Base-by-base conservation (phyloP, 768 basidiomycete genomes). In the Boletus sp. region DNA sequence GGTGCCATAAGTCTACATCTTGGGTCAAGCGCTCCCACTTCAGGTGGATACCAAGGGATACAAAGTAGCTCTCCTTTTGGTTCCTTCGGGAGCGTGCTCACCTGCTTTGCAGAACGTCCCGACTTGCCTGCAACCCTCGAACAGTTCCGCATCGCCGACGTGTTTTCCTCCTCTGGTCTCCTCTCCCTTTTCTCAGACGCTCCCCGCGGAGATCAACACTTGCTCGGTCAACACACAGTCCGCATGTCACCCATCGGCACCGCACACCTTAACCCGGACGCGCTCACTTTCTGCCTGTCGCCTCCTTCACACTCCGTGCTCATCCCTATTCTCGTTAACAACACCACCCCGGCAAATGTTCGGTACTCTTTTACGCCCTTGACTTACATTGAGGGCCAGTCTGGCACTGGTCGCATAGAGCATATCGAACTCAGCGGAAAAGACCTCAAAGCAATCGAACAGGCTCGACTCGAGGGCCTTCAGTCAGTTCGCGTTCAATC, bases 171-270 rank as follows among this genome's bases (percentile, higher is more conserved):
- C 27, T 79, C 86, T 39, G 81, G 81, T 17, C 62, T 83, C 11
- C 55, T 87, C 13, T 69, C 79, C 4, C 61, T 75, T 9, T 69
- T 79, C 21, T 64, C 63, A 40, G 67, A 75, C 37, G 65, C 62
- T 17, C 21, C 46, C 29, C 64, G 70, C 1, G 76, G 74, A 38
- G 85, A 89, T 57, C 67, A 74, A 5, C 85, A 90, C 65, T 73
- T 91, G 8, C 79, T 85, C 32, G 95, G 95, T 33, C 87, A 93
- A 69, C 92, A 95, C 65, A 94, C 92, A 0, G 88, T 98, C 48
- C 84, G 88, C 59, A 87, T 95, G 81, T 91, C 93, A 0, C 94
- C 94, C 10, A 93, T 92, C 62, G 92, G 93, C 68, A 97, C 94
- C 3, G 95, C 94, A 5, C 85, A 87, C 21, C 76, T 98, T 41